Conservation (phyloP, 148 eudicot species). For the Heliamphora exappendiculata region DNA sequence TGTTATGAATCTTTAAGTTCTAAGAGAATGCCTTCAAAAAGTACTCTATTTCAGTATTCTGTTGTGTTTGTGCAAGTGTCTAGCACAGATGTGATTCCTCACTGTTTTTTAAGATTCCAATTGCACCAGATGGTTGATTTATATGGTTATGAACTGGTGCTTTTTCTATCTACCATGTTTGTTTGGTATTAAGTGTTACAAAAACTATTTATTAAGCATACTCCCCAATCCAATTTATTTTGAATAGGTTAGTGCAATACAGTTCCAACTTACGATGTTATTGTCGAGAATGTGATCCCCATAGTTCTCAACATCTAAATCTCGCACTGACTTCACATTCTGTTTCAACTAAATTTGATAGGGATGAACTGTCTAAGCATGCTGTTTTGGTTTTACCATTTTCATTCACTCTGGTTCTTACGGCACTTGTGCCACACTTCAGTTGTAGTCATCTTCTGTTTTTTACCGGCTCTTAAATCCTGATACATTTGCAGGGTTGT, state of each 20-base stretch:
- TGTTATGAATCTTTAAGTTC: no score
- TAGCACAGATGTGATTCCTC: no score
- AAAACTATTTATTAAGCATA: neutral
- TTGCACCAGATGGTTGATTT: neutral
- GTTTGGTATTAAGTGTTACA: neutral
- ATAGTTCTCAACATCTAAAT: neutral
- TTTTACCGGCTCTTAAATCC: neutral
- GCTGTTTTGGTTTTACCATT: neutral
- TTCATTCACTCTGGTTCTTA: neutral
- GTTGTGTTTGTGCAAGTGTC: no score
- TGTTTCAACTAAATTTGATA: neutral
- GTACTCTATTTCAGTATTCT: no score
- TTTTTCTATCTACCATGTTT: neutral
- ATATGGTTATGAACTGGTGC: neutral
- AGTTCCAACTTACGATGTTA: neutral
- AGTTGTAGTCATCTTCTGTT: neutral
- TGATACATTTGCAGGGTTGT: conserved; percentile 25
- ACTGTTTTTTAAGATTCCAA: neutral
- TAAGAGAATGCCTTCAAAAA: no score
- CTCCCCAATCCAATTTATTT: neutral
- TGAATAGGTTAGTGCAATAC: neutral
- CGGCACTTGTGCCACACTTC: neutral
- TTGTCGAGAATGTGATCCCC: neutral
- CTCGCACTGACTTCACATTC: neutral
- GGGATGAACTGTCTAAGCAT: neutral